phyloP scores from a whole-genome alignment of 305 asterid species.

The Fraxinus platypoda region DNA sequence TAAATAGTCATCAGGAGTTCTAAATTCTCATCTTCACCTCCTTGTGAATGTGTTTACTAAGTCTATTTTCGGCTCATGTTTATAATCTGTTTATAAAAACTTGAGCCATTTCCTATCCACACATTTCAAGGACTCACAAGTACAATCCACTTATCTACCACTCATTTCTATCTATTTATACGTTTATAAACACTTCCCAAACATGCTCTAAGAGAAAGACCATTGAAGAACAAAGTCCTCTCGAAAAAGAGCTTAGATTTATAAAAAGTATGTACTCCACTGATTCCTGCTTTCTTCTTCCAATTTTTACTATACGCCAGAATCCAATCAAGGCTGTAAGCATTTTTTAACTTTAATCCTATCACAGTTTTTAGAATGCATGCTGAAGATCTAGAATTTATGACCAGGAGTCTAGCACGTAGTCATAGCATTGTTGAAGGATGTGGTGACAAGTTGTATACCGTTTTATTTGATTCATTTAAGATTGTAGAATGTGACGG shows the following conservation, averaged over 20 bases:
- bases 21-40: neutral
- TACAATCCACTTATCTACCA: neutral
- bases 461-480: neutral
- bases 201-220: neutral
- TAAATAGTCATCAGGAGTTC: neutral
- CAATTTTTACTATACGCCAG: neutral
- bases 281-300: neutral
- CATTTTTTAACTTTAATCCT: neutral
- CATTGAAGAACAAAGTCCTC: neutral
- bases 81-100: neutral
- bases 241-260: neutral
- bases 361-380: neutral
- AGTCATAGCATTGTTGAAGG: neutral
- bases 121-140: neutral
- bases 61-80: neutral
- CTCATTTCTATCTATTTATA: neutral
- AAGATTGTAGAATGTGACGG: neutral
- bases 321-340: neutral
- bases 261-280: neutral
- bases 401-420: neutral
- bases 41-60: neutral
- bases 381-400: neutral
- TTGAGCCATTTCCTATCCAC: neutral
- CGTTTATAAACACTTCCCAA: neutral
- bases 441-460: neutral